A percentile compares a stretch with the other conserved stretches of the same genome.
These are phyloP conservation scores for Botrytis paeoniae DNA, from an alignment of 2,329 filamentous ascomycete genomes.

Conservation along the genomic window DNA sequence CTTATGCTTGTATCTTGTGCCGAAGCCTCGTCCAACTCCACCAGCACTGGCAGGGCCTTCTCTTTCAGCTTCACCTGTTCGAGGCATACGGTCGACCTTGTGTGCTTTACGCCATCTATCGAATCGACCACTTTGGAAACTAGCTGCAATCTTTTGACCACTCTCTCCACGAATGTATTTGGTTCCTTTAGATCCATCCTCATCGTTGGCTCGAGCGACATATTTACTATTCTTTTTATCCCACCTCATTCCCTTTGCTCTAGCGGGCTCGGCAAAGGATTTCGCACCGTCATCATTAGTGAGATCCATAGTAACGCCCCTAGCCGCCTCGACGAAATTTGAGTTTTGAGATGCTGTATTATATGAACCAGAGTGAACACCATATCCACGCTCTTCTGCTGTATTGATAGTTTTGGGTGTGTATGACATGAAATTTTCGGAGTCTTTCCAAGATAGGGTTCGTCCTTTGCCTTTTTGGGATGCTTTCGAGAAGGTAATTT, in stretches of 20 bases:
- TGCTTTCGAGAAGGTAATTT: constrained; percentile 67
- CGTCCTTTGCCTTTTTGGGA: constrained; percentile 51
- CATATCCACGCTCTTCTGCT: constrained; percentile 88
- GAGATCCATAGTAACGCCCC: constrained; percentile 86
- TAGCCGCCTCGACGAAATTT: constrained; percentile 86
- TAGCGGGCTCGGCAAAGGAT: constrained; percentile 73
- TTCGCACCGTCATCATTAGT: constrained; percentile 81
- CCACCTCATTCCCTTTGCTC: constrained; percentile 79
- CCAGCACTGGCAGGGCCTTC: constrained; percentile 36
- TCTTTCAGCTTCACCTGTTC: constrained; percentile 77
- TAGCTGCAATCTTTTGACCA: constrained; percentile 92
- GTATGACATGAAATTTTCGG: constrained; percentile 96
- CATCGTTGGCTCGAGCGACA: constrained; percentile 85
- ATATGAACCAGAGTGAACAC: constrained; percentile 76
- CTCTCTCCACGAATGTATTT: constrained; percentile 83
- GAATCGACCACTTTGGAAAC: constrained; percentile 89
- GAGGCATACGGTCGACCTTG: constrained; percentile 72
- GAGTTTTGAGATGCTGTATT: constrained; percentile 49
- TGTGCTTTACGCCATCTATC: constrained; percentile 89
- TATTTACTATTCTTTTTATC: constrained; percentile 97
- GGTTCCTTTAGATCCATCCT: constrained; percentile 75
- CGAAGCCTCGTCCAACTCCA: constrained; percentile 41
- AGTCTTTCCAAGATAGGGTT: constrained; percentile 70
- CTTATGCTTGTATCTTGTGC: constrained; percentile 77
- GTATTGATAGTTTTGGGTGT: constrained; percentile 75